Base-by-base conservation (phyloP, 768 basidiomycete species). In the Collybia sp. region DNA sequence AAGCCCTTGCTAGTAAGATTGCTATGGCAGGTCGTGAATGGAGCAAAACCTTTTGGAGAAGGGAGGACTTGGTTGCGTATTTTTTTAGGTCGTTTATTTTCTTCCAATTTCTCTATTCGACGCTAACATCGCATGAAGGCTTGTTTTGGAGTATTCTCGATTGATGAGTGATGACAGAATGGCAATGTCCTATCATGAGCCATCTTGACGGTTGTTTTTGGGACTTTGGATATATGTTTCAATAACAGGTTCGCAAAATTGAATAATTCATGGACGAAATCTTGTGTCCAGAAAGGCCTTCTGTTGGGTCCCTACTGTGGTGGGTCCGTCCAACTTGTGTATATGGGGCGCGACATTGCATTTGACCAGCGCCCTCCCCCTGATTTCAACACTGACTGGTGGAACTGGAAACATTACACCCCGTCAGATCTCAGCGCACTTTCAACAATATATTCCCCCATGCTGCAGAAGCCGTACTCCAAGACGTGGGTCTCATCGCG, bases 61-160 rank as follows among this genome's bases (percentile, higher is more conserved):
- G 53, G 43, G 72, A 76, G 47, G 79, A 80, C 50, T 55, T 78
- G 56, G 61, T 64, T 12, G 76, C 77, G 1, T 77, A 79, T 49
- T 47, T 67, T 30, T 76, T 71, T 49, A 61, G 75, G 75, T 18
- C 6, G 73, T 31, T 45, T 67, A 50, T 30, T 39, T 18, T 31
- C 15, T 34, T 6, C 38, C 33, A 11, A 31, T 30, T 30, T 40
- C 12, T 16, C 11, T 25, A n/a, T 11, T 9, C 33, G 13, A 17
- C 36, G n/a, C 39, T 48, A 20, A 35, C 12, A 12, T 15, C 44
- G 12, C n/a, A 6, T 16, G 5, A 16, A 62, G 62, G 51, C 52
- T 64, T 18, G 18, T 64, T 12, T 35, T 64, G 25, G 62, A 64
- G 43, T 64, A 64, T 44, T 59, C 57, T 15, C 54, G 62, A 3